Base-by-base conservation (phyloP, 2,329 filamentous ascomycete species). In the Aspergillus sclerotialis region DNA sequence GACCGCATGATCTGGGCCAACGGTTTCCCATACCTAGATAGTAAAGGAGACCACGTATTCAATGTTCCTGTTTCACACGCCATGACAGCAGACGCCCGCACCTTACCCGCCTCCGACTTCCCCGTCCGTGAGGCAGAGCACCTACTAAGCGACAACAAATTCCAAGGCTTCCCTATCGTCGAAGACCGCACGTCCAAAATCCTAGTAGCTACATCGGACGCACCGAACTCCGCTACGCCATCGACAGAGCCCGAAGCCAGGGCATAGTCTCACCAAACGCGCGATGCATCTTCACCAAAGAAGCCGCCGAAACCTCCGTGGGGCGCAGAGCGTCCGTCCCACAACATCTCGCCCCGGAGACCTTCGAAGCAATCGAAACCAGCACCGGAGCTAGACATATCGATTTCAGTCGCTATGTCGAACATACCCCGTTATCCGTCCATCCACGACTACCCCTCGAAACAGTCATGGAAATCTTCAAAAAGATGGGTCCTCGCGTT, bases 1-100 rank as follows among this genome's bases (percentile, higher is more conserved):
- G 92, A 98, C 60, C 82, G 88, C 42, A 94, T 95, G 86, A 98
- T 98, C 50, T 94, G 88, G 82, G 94, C 95, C 65, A 96, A 87
- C 49, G 92, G 92, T 1, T 94, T 95, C 53, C 92, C 92, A 0
- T 98, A 93, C 64, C 72, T 98, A 3, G 92, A 98, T 64, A 93
- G 84, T 61, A 98, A 98, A 56, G 90, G 96, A 61, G 92, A 96
- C 37, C 89, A 95, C 62, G 89, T 89, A 34, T 95, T 96, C 61
- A 90, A 89, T 30, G 89, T 96, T 1, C 84, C 92, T 0, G 92
- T 96, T 7, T 92, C 86, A 0, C 78, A 85, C 43, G 86, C 85
- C 44, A 95, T 96, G 89, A 89, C 81, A 1, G 75, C 75, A 2
- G 76, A 84, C 33, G 74, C 89, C 1, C 77, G 85, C 2, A 77